These are phyloP conservation scores for Lepiota subincarnata DNA, from an alignment of 768 basidiomycete species.

Conservation along the genomic window DNA sequence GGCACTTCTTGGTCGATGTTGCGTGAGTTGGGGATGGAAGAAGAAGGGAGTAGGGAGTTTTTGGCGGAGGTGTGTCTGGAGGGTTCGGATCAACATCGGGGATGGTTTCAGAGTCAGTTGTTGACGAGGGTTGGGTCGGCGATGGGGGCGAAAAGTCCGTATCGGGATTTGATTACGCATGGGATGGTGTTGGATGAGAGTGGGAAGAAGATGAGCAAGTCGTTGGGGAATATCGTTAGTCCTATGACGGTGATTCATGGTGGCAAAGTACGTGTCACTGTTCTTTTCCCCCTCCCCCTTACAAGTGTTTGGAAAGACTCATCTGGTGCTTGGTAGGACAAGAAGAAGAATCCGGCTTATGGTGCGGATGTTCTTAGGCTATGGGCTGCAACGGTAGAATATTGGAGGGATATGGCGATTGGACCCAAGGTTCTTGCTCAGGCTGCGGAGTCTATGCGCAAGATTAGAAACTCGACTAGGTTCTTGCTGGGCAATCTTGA, in stretches of 20 bases:
- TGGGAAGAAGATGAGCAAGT: slow-evolving; percentile 98
- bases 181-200: slow-evolving; percentile 92
- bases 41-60: slow-evolving; percentile 26
- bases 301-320: background rate
- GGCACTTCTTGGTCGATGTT: slow-evolving; percentile 92
- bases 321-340: slow-evolving; percentile 38
- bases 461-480: slow-evolving; percentile 80
- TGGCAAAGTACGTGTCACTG: slow-evolving; percentile 49
- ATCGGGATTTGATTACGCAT: slow-evolving; percentile 83
- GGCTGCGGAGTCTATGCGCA: slow-evolving; percentile 70
- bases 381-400: slow-evolving; percentile 92
- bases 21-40: slow-evolving; percentile 30
- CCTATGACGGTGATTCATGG: slow-evolving; percentile 80
- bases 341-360: slow-evolving; percentile 70
- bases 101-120: slow-evolving; percentile 97
- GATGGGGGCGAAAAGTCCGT: slow-evolving; percentile 39
- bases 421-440: slow-evolving; percentile 75
- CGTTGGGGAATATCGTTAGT: slow-evolving; percentile 84
- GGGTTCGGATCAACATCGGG: slow-evolving; percentile 95
- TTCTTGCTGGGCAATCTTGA: slow-evolving; percentile 84
- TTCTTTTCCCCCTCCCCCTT: background rate
- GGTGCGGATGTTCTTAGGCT: slow-evolving; percentile 84
- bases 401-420: slow-evolving; percentile 83
- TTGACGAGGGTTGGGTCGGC: slow-evolving; percentile 68
- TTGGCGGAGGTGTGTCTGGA: slow-evolving; percentile 88